Base-by-base conservation (phyloP, 768 basidiomycete species). In the Obba rivulosa region DNA sequence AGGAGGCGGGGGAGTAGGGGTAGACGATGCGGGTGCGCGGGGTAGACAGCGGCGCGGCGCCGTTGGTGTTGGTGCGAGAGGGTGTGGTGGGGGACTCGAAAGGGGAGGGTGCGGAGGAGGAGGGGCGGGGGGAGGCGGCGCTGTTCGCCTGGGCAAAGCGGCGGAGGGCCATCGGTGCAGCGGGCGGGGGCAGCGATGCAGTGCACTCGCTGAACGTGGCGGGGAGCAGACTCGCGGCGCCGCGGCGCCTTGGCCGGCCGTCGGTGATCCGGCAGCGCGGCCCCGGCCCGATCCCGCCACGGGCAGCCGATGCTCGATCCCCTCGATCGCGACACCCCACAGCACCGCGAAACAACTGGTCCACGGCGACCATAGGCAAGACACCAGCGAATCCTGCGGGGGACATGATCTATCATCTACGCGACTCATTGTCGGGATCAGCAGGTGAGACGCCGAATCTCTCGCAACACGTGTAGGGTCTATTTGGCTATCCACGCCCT, bases 1-100 rank as follows among this genome's bases (percentile, higher is more conserved):
- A 81, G 2, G 76, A 31, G 78, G 79, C 3, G 77, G 87, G 9
- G 77, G 63, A 81, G 65, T 57, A 73, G 57, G 53, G 76, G 73
- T 57, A 83, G 38, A 62, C 57, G 8, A 60, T 71, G 25, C 79
- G 77, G 13, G 67, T 54, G 62, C 68, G 62, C 61, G 77, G 67
- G 2, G 73, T 74, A 14, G 75, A 76, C 4, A 68, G 60, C 14
- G 44, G 45, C 9, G 45, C 39, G 10, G 34, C 13, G 7, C 48
- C 51, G 24, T 56, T 58, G 28, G 66, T 4, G 67, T 72, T 14
- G 62, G 71, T 43, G 57, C 66, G 51, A 21, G 66, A 5, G 63
- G 71, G 11, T 61, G 70, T 24, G 56, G 66, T 46, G 11, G 48
- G 47, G 34, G 59, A 54, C 37, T 50, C 53, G 22, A 43, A 43